Evolutionary conservation across 2,329 filamentous ascomycete genomes (phyloP).

Genomic region (Colletotrichum eleusines): DNA sequence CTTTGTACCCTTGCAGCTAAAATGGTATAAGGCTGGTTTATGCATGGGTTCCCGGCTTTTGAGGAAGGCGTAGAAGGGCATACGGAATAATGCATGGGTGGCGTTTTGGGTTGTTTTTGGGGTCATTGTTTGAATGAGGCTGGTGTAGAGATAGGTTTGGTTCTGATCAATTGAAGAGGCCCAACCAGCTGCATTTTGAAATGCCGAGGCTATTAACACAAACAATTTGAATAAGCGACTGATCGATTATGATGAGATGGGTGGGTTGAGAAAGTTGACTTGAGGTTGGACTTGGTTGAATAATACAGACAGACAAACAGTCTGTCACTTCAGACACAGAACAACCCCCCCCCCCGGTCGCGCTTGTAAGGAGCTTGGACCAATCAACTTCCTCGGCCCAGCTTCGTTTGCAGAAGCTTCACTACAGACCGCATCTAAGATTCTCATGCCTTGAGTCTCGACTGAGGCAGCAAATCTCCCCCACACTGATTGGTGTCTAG

Average conservation of each 20-base stretch:
- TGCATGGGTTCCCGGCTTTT: neutral
- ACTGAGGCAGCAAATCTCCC: neutral
- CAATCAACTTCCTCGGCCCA: conserved; percentile 16
- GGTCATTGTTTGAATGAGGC: neutral
- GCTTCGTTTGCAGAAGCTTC: conserved; percentile 32
- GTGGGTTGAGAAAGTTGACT: neutral
- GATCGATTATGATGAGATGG: neutral
- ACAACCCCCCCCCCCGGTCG: conserved; percentile 11
- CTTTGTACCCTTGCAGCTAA: neutral
- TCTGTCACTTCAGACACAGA: too few relatives aligned
- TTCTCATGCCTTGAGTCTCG: neutral
- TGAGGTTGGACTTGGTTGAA: neutral
- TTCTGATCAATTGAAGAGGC: conserved; percentile 21
- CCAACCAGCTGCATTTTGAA: neutral
- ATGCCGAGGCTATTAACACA: neutral
- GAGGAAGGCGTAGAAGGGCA: conserved; percentile 4
- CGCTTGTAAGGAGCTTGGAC: conserved; percentile 23
- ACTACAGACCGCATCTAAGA: neutral
- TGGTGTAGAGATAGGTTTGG: conserved; percentile 13
- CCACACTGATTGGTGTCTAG: neutral
- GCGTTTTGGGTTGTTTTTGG: conserved; percentile 19
- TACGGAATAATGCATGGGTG: conserved; percentile 30
- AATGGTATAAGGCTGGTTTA: conserved; percentile 1
- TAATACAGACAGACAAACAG: neutral
- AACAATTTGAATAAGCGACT: neutral